phyloP scores from a whole-genome alignment of 768 basidiomycete species.

The Pisolithus tinctorius region DNA sequence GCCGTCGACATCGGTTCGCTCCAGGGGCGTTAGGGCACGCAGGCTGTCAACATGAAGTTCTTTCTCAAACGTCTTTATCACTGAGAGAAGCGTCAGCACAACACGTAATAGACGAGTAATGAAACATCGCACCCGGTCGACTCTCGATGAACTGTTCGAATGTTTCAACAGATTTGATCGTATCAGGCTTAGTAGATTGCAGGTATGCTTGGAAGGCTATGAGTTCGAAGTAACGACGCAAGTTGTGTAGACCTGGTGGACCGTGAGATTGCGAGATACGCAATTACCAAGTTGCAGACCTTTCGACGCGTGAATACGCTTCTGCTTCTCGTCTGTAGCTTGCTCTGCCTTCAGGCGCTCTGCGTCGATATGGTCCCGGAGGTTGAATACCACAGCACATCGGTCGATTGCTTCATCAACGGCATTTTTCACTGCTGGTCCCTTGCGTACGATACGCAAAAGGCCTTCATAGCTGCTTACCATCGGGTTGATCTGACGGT shows the following conservation, averaged over 20 bases:
- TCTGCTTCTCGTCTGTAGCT: slow-evolving; percentile 63
- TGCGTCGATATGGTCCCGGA: slow-evolving; percentile 86
- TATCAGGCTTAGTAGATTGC: slow-evolving; percentile 75
- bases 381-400: slow-evolving; percentile 75
- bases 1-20: slow-evolving; percentile 57
- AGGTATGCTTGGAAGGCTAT: slow-evolving; percentile 89
- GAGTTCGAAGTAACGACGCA: slow-evolving; percentile 79
- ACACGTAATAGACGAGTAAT: background rate
- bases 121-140: slow-evolving; percentile 58
- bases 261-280: slow-evolving; percentile 3
- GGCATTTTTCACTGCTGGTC: slow-evolving; percentile 74
- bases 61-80: slow-evolving; percentile 93
- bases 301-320: slow-evolving; percentile 59
- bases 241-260: slow-evolving; percentile 60
- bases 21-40: slow-evolving; percentile 75
- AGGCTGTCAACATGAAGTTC: slow-evolving; percentile 77
- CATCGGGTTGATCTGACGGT: background rate
- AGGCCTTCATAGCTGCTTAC: slow-evolving; percentile 43
- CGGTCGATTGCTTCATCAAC: slow-evolving; percentile 88
- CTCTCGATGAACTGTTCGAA: slow-evolving; percentile 81
- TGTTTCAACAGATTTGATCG: slow-evolving; percentile 62
- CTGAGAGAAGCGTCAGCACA: slow-evolving; percentile 31
- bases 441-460: slow-evolving; percentile 80
- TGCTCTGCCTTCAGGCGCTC: slow-evolving; percentile 73
- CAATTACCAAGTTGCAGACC: slow-evolving; percentile 36